phyloP scores from a whole-genome alignment of 1,284 basidiomycete species.

The Ganoderma meredithae region DNA sequence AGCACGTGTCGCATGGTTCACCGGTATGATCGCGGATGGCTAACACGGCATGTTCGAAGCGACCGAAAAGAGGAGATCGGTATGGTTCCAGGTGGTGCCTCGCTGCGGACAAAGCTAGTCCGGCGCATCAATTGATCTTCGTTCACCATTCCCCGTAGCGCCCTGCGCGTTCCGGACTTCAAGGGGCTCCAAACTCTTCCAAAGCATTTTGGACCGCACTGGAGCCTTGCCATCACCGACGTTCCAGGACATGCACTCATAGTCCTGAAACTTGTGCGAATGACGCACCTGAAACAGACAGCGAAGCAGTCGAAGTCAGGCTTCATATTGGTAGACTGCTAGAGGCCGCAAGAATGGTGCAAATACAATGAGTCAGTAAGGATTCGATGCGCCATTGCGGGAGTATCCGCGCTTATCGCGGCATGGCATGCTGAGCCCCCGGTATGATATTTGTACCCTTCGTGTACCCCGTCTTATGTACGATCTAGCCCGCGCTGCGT shows the following conservation, averaged over 20 bases:
- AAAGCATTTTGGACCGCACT: not conserved
- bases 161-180: not conserved
- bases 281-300: not conserved
- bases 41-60: not conserved
- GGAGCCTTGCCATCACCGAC: not conserved
- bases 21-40: not conserved
- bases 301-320: not conserved
- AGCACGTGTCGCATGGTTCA: not conserved
- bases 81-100: not conserved
- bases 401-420: not conserved
- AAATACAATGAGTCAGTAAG: not conserved
- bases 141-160: not conserved
- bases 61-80: not conserved
- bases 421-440: not conserved
- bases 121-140: not conserved
- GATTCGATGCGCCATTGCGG: too few species aligned
- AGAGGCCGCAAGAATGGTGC: not conserved
- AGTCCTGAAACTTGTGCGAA: not conserved
- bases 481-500: not conserved
- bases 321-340: not conserved
- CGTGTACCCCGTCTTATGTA: not conserved
- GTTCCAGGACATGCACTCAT: not conserved
- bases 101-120: not conserved
- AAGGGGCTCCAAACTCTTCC: not conserved
- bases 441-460: not conserved